Percentiles rank a stretch among this genome's conserved stretches.
Evolutionary conservation across 2,329 filamentous ascomycete genomes (phyloP).

Genomic region (Chalaropsis thielavioides): DNA sequence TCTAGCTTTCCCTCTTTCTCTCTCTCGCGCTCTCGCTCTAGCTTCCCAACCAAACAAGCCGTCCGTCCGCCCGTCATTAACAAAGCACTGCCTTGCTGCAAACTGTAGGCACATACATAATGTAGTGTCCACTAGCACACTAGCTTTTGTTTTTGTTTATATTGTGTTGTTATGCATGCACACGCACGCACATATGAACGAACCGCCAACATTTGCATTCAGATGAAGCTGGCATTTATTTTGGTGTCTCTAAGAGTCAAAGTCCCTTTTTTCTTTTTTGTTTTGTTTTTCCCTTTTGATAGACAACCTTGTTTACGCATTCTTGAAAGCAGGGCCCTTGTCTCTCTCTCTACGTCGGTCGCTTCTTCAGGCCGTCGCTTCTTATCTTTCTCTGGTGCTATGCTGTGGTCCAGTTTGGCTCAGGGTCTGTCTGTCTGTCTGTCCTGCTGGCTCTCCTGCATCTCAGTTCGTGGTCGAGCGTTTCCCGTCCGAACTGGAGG

Average conservation of each 20-base stretch:
- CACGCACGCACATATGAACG: no score
- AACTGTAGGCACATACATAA: no score
- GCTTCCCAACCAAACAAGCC: neutral
- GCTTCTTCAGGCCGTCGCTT: neutral
- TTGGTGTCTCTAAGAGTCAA: neutral
- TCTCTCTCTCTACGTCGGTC: neutral
- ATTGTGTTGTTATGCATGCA: no score
- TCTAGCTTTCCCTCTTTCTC: neutral
- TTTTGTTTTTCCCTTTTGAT: no score
- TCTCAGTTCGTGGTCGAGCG: no score
- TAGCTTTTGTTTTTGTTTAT: no score
- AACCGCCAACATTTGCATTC: neutral
- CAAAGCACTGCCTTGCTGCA: neutral
- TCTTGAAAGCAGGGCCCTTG: neutral
- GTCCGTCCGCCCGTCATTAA: neutral
- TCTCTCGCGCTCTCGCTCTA: neutral
- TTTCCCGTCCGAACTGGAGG: no score
- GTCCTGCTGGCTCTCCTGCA: neutral
- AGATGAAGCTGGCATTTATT: neutral
- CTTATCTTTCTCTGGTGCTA: no score
- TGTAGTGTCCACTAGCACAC: no score
- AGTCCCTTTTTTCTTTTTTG: neutral
- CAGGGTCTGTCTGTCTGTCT: no score
- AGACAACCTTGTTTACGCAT: neutral
- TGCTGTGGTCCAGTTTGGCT: no score